Conservation (phyloP, 2,329 filamentous ascomycete species). For the Xylaria sp. region DNA sequence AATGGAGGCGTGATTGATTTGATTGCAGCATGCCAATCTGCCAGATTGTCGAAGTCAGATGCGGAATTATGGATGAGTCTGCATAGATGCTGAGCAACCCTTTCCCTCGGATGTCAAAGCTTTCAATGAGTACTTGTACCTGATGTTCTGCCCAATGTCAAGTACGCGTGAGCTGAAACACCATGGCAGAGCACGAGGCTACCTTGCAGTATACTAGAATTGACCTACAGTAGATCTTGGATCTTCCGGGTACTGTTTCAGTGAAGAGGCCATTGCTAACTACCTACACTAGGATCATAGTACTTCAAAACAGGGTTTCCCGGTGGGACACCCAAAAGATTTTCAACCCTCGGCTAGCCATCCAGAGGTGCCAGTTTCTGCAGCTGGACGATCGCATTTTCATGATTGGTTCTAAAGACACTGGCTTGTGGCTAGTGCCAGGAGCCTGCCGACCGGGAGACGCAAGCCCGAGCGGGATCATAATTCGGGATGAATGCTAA, state of each 20-base stretch:
- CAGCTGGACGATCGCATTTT: constrained; percentile 25
- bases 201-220: not conserved
- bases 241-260: not conserved
- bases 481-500: not conserved
- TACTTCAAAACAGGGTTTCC: constrained; percentile 11
- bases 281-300: not conserved
- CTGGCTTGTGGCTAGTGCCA: not conserved
- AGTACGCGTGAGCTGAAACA: not conserved
- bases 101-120: not conserved
- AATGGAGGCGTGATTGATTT: constrained; percentile 8
- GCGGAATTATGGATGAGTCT: not conserved
- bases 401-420: constrained; percentile 19
- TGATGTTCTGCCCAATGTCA: not conserved
- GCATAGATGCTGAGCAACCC: not conserved
- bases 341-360: constrained; percentile 20
- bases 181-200: not conserved
- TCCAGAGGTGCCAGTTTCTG: constrained; percentile 12
- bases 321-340: constrained; percentile 1
- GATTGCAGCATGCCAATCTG: not conserved
- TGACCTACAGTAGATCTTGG: not conserved
- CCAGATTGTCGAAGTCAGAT: no score
- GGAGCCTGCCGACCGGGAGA: constrained; percentile 1
- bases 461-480: constrained; percentile 8
- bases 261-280: not conserved
- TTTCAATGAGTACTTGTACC: not conserved